Evolutionary conservation across 805 yeast genomes (phyloP).

Genomic region (Starmerella powellii): DNA sequence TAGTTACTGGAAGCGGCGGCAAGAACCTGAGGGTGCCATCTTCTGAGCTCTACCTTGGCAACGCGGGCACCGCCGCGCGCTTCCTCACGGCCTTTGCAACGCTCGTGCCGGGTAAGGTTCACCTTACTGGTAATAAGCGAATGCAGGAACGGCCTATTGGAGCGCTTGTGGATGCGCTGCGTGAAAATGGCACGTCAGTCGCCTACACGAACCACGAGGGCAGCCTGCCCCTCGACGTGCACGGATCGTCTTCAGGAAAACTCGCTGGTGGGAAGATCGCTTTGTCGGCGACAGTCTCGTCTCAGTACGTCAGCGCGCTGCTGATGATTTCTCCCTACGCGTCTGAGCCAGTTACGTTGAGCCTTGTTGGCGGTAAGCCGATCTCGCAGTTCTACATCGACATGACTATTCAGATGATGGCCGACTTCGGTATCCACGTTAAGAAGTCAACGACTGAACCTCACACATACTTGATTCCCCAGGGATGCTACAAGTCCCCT

Average conservation of each 20-base stretch:
- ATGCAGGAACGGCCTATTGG: slow-evolving; percentile 98
- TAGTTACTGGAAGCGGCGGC: slow-evolving; percentile 75
- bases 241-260: slow-evolving; percentile 36
- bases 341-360: slow-evolving; percentile 67
- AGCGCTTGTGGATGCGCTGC: slow-evolving; percentile 83
- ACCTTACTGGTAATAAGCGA: slow-evolving; percentile 85
- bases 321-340: slow-evolving; percentile 98
- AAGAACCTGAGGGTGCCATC: slow-evolving; percentile 39
- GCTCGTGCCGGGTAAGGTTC: slow-evolving; percentile 35
- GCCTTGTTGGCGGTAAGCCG: slow-evolving; percentile 92
- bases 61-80: slow-evolving; percentile 96
- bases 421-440: slow-evolving; percentile 71
- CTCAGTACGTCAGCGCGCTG: slow-evolving; percentile 92
- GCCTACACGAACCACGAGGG: slow-evolving; percentile 63
- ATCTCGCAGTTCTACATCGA: slow-evolving; percentile 91
- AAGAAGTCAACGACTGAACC: slow-evolving; percentile 55
- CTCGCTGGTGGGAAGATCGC: slow-evolving; percentile 86
- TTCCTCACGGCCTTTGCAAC: slow-evolving; percentile 83
- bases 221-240: slow-evolving; percentile 68
- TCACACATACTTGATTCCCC: slow-evolving; percentile 83
- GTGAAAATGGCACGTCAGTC: slow-evolving; percentile 63
- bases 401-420: slow-evolving; percentile 96
- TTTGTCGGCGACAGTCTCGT: slow-evolving; percentile 88
- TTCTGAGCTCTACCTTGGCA: slow-evolving; percentile 73
- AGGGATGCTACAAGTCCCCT: slow-evolving; percentile 71